Evolutionary conservation across 805 yeast species (phyloP).

Genomic region (Sugiyamaella chiloensis): DNA sequence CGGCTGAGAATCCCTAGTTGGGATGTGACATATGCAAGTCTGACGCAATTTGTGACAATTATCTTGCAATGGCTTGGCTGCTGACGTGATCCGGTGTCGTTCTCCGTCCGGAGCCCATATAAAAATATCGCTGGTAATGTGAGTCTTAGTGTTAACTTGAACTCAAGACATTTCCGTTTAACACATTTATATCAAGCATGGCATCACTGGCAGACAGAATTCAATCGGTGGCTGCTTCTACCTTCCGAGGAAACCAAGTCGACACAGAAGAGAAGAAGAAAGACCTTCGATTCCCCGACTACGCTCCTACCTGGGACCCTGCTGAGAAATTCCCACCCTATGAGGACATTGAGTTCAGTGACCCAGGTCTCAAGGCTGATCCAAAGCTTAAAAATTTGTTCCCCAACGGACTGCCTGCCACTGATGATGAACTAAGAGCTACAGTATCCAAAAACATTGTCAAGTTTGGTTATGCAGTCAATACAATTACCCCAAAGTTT

Average conservation of each 20-base stretch:
- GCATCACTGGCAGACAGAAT: conserved; percentile 7
- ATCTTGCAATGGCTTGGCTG: background rate
- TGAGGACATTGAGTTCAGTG: conserved; percentile 53
- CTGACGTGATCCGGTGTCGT: background rate
- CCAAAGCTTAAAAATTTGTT: conserved; percentile 50
- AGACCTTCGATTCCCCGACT: conserved; percentile 46
- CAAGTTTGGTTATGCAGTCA: conserved; percentile 26
- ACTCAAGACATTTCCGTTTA: no score
- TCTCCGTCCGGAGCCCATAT: background rate
- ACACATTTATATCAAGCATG: background rate
- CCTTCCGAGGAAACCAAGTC: conserved; percentile 5
- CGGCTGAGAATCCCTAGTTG: no score
- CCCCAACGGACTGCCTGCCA: conserved; percentile 30
- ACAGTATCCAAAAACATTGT: conserved; percentile 18
- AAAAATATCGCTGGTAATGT: no score
- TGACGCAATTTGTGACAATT: background rate
- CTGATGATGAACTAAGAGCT: conserved; percentile 12
- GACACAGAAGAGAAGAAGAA: background rate
- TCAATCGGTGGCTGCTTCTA: conserved; percentile 9
- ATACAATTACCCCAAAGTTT: conserved; percentile 59
- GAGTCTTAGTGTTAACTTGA: no score
- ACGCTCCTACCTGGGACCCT: conserved; percentile 68
- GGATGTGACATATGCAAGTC: conserved; percentile 1
- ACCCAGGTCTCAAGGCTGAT: conserved; percentile 64
- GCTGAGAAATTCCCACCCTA: conserved; percentile 49